These are phyloP conservation scores for Boehmeria nivea DNA, from an alignment of 306 rosid species.

Conservation along the genomic window DNA sequence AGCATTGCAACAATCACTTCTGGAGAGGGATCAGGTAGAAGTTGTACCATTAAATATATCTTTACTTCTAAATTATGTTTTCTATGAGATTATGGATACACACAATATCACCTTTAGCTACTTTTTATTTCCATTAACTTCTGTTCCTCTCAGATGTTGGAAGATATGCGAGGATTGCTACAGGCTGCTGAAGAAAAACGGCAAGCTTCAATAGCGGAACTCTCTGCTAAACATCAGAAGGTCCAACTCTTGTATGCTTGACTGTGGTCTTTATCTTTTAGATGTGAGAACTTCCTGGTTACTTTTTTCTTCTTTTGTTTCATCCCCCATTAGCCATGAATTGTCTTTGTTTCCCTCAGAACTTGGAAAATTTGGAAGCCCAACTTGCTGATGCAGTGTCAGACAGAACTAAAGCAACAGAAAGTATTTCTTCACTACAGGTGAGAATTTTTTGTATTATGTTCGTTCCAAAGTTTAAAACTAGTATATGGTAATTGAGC, in stretches of 20 bases:
- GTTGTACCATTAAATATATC: not conserved
- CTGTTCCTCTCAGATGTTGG: constrained; percentile 56
- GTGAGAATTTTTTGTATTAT: constrained; percentile 36
- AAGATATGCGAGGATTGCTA: constrained; percentile 70
- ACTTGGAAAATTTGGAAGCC: constrained; percentile 80
- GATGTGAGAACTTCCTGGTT: constrained; percentile 1
- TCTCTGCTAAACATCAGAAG: constrained; percentile 90
- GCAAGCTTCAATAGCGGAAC: constrained; percentile 78
- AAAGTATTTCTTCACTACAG: constrained; percentile 86
- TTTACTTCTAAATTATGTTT: no score
- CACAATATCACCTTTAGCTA: not conserved
- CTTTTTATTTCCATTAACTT: not conserved
- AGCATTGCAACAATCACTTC: constrained; percentile 66
- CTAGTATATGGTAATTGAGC: not conserved
- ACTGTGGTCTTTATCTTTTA: not conserved
- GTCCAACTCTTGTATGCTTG: constrained; percentile 30
- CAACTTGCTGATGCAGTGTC: constrained; percentile 90
- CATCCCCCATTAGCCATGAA: constrained; percentile 16
- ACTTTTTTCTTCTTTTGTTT: not conserved
- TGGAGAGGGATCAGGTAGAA: constrained; percentile 90
- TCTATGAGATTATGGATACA: no score
- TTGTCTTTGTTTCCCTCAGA: constrained; percentile 46
- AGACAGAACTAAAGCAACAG: constrained; percentile 81
- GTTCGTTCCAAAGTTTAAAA: constrained; percentile 1
- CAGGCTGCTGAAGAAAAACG: constrained; percentile 88